Evolutionary conservation across 345 rosid species (phyloP).

Genomic region (Gossypium longicalyx): DNA sequence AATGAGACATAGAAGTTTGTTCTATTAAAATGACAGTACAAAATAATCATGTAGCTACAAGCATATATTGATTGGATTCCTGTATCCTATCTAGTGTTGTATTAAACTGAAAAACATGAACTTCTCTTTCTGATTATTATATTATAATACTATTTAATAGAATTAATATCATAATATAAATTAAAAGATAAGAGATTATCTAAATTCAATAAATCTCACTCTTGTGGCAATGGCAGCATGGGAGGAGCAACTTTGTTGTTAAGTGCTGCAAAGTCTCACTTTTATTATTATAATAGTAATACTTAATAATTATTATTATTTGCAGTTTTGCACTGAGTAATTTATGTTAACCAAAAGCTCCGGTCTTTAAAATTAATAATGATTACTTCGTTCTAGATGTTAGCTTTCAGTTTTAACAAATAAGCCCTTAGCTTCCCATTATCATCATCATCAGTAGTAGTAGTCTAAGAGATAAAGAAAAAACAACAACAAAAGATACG

Average conservation of each 20-base stretch:
- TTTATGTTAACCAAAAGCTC: neutral
- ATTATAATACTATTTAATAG: too few relatives aligned
- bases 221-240: neutral
- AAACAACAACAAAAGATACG: neutral
- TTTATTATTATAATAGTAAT: neutral
- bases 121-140: neutral
- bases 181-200: neutral
- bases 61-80: too few relatives aligned
- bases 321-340: neutral
- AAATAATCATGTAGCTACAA: neutral
- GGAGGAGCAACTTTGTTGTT: neutral
- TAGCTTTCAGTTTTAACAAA: neutral
- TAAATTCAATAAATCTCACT: neutral
- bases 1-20: neutral
- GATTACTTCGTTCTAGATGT: neutral
- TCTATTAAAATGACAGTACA: neutral
- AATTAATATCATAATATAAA: neutral
- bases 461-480: neutral
- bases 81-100: too few relatives aligned
- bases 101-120: neutral
- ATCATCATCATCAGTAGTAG: neutral
- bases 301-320: neutral
- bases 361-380: neutral
- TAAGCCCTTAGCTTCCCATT: neutral
- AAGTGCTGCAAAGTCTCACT: neutral